Base-by-base conservation (phyloP, 495 filamentous ascomycete genomes). In the Cercophora newfieldiana region DNA sequence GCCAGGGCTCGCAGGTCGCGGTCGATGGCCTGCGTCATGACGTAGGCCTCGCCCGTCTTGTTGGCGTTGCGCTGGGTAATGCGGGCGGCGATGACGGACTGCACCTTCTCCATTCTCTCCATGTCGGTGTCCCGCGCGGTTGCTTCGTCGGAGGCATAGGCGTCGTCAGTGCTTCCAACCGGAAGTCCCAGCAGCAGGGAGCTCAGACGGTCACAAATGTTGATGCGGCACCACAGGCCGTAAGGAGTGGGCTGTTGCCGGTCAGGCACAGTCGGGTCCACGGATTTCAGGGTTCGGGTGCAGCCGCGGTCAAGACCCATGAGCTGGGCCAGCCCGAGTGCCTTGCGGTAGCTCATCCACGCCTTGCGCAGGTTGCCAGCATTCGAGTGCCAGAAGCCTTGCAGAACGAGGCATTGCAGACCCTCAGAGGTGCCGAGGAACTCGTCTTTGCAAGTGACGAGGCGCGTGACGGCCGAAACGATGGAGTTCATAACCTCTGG, bases 381-480 rank as follows among this genome's bases (percentile, higher is more conserved):
- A 60, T 81, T 82, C 24, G 69, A 61, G 54, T 82, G 80, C 67
- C 77, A 80, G 28, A 79, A 22, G 3, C 75, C 69, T 29, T 77
- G 66, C 0, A 82, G 60, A 31, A 73, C 63, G 7, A 84, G 68
- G 55, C 74, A 75, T 63, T 84, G 77, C 2, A 83, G 68, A 10
- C 80, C 82, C 62, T 83, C 80, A 18, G 75, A 71, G 7, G 75
- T 82, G n/a, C 72, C 73, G 1, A 86, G 68, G 0, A 86, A 68
- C 49, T 79, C 79, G 54, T 87, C 83, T 47, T 85, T 80, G 19
- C 78, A 82, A 19, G 78, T 79, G 7, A 85, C 77, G 19, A 79
- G 70, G 14, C 78, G 68, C 16, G 72, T 73, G 18, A 83, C 78
- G 0, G 71, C 62, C 8, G 73, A 66, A n/a, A 81, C 67, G 31